phyloP scores from a whole-genome alignment of 2,329 filamentous ascomycete species.

The Fusarium circinatum region DNA sequence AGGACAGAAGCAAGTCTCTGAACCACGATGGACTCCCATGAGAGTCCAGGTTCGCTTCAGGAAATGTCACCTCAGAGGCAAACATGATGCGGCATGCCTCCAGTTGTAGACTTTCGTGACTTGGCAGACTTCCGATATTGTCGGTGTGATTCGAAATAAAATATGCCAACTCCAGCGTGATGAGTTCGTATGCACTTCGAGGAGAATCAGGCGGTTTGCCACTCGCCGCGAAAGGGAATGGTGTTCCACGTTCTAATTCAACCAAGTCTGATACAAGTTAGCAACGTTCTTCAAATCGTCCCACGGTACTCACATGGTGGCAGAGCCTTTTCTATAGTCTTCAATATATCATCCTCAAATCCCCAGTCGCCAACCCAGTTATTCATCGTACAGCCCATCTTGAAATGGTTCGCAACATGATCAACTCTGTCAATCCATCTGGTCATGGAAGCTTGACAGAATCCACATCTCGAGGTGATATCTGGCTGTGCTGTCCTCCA shows the following conservation, averaged over 20 bases:
- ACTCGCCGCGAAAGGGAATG: conserved; percentile 30
- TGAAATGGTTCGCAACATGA: conserved; percentile 56
- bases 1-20: conserved; percentile 23
- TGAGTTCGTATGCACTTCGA: conserved; percentile 36
- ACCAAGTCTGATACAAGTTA: conserved; percentile 28
- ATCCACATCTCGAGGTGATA: conserved; percentile 54
- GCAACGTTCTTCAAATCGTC: fast-evolving
- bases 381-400: conserved; percentile 53
- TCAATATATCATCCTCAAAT: conserved; percentile 50
- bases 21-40: conserved; percentile 20
- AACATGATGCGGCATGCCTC: conserved; percentile 36
- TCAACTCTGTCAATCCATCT: conserved; percentile 51
- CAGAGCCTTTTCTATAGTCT: conserved; percentile 54
- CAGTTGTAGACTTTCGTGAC: conserved; percentile 17
- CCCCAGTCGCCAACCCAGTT: conserved; percentile 58
- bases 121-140: conserved; percentile 15
- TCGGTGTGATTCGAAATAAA: conserved; percentile 33
- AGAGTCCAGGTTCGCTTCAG: conserved; percentile 5
- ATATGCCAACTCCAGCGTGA: conserved; percentile 35
- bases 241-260: conserved; percentile 31
- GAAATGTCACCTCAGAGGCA: conserved; percentile 32
- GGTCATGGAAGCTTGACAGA: conserved; percentile 50
- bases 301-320: conserved; percentile 48
- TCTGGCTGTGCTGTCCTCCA: conserved; percentile 52
- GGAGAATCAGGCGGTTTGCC: conserved; percentile 31